phyloP scores from a whole-genome alignment of 192 early-diverging fungal species.

The Coemansia sp. region DNA sequence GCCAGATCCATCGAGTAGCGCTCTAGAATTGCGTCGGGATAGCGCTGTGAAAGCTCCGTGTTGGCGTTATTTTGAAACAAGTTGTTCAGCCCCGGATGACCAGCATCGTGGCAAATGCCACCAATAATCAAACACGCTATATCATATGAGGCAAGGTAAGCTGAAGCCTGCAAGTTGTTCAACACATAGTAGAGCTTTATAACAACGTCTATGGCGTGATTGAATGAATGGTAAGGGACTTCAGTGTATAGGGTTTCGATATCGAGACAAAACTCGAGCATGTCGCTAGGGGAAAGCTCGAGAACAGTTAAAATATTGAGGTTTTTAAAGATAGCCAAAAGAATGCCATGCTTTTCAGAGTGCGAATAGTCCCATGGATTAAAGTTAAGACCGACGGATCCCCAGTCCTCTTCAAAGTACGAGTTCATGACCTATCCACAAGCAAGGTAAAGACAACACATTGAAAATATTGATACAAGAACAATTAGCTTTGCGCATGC shows the following conservation, averaged over 20 bases:
- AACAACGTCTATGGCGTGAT: slow-evolving; percentile 88
- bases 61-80: slow-evolving; percentile 86
- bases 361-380: slow-evolving; percentile 64
- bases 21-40: slow-evolving; percentile 87
- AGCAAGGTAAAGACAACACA: slow-evolving; percentile 2
- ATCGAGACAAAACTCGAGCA: slow-evolving; percentile 85
- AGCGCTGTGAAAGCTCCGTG: slow-evolving; percentile 70
- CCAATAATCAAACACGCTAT: slow-evolving; percentile 76
- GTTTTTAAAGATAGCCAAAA: slow-evolving; percentile 75
- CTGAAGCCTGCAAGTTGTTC: slow-evolving; percentile 63
- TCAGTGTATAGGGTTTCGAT: slow-evolving; percentile 77
- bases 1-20: slow-evolving; percentile 79
- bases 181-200: slow-evolving; percentile 81
- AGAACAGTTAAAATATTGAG: slow-evolving; percentile 63
- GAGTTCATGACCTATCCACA: slow-evolving; percentile 44
- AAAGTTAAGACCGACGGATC: slow-evolving; percentile 52
- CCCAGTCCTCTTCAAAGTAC: slow-evolving; percentile 37
- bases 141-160: slow-evolving; percentile 69
- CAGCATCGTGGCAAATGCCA: slow-evolving; percentile 88
- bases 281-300: slow-evolving; percentile 60
- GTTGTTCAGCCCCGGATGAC: slow-evolving; percentile 91
- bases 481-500: slow-evolving; percentile 3
- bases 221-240: slow-evolving; percentile 92
- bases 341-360: slow-evolving; percentile 79
- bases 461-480: background rate